Conservation (phyloP, 2,329 filamentous ascomycete genomes). For the Fusarium setosum region DNA sequence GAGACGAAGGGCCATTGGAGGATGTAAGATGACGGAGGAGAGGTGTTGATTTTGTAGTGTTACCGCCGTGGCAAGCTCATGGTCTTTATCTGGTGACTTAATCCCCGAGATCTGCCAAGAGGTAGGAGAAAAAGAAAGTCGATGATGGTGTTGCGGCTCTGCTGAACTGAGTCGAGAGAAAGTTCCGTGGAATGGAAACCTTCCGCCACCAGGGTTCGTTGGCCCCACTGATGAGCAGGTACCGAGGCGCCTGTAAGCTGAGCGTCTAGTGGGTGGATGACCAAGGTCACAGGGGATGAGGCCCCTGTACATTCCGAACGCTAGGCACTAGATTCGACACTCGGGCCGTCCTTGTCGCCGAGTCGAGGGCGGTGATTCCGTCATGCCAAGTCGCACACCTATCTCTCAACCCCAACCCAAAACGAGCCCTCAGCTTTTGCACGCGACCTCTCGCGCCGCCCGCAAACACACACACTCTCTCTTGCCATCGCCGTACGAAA, state of each 20-base stretch:
- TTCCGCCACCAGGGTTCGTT: slow-evolving; percentile 10
- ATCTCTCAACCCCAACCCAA: slow-evolving; percentile 18
- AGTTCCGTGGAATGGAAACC: slow-evolving; percentile 21
- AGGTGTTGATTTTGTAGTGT: not conserved
- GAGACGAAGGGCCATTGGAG: slow-evolving; percentile 34
- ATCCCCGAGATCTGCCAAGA: not conserved
- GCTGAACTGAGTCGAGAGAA: slow-evolving; percentile 26
- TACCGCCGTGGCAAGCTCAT: slow-evolving; percentile 6
- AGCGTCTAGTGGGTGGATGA: not conserved
- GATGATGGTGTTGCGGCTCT: slow-evolving; percentile 41
- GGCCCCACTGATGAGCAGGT: slow-evolving; percentile 11
- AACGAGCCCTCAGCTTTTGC: slow-evolving; percentile 16
- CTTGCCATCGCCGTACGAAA: slow-evolving; percentile 28
- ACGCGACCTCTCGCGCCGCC: slow-evolving; percentile 17
- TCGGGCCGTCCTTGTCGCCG: slow-evolving; percentile 44
- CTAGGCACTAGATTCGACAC: slow-evolving; percentile 6
- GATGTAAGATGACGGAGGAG: not conserved
- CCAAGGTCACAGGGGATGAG: slow-evolving; percentile 19
- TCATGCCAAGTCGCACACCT: slow-evolving; percentile 33
- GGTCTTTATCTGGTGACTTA: not conserved
- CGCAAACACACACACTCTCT: not conserved
- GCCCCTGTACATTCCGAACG: slow-evolving; percentile 21
- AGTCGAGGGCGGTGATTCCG: slow-evolving; percentile 40
- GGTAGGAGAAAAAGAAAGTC: slow-evolving; percentile 9
- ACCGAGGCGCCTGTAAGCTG: not conserved